A percentile compares a stretch with the other conserved stretches of the same genome.
Evolutionary conservation across 1,284 basidiomycete genomes (phyloP).

Genomic region (Apiotrichum montevideense): DNA sequence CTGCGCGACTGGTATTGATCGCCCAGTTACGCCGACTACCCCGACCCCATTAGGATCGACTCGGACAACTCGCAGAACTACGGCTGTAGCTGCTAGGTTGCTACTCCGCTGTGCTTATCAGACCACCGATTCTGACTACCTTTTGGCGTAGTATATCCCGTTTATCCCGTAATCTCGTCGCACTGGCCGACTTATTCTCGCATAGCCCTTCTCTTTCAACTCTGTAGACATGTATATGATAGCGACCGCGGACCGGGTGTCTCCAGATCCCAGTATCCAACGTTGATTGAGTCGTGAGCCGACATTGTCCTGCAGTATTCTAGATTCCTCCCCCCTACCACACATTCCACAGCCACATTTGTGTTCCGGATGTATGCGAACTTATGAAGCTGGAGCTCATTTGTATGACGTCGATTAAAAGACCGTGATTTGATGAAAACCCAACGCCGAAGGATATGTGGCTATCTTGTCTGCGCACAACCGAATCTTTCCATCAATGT

Average conservation of each 20-base stretch:
- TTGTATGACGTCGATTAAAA: too few relatives aligned
- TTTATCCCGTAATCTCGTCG: constrained; percentile 2
- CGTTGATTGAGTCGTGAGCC: too few relatives aligned
- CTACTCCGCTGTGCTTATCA: background rate
- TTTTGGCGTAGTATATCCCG: background rate
- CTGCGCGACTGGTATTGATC: background rate
- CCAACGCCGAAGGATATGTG: too few relatives aligned
- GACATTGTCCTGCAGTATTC: too few relatives aligned
- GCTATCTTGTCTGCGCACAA: too few relatives aligned
- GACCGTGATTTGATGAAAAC: too few relatives aligned
- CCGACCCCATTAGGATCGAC: constrained; percentile 97
- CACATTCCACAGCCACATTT: too few relatives aligned
- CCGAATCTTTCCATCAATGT: too few relatives aligned
- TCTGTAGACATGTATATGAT: constrained; percentile 9
- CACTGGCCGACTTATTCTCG: background rate
- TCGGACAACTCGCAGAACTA: constrained; percentile 85
- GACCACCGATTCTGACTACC: background rate
- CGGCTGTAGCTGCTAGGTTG: constrained; percentile 74
- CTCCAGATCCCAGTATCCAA: background rate
- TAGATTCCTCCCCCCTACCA: too few relatives aligned
- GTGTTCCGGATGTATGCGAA: too few relatives aligned
- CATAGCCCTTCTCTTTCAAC: background rate
- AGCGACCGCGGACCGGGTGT: background rate
- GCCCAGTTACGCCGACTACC: constrained; percentile 90
- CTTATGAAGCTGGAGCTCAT: too few relatives aligned